Evolutionary conservation across 2,329 filamentous ascomycete genomes (phyloP).

Genomic region (Aureobasidium uvarum): DNA sequence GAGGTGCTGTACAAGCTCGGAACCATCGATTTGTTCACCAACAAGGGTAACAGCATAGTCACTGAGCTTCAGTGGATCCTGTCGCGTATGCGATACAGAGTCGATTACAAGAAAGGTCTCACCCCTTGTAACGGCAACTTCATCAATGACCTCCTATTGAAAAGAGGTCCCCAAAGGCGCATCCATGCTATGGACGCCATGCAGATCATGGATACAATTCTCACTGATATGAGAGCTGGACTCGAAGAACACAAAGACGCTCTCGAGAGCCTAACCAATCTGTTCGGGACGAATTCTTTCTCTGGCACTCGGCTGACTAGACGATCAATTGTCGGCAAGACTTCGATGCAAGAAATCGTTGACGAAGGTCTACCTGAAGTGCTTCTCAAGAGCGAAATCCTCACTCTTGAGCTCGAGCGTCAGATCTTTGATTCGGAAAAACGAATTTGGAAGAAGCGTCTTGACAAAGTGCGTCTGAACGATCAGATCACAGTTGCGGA

Average conservation of each 20-base stretch:
- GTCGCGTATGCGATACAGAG: constrained; percentile 17
- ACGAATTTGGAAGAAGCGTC: constrained; percentile 58
- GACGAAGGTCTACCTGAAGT: constrained; percentile 26
- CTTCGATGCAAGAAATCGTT: constrained; percentile 46
- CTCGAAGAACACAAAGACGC: not conserved
- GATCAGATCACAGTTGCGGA: constrained; percentile 53
- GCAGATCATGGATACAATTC: not conserved
- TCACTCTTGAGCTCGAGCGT: constrained; percentile 55
- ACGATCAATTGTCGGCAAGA: constrained; percentile 27
- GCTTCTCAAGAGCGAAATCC: constrained; percentile 26
- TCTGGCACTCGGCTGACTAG: not conserved
- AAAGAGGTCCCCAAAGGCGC: constrained; percentile 42
- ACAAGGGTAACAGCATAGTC: not conserved
- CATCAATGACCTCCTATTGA: not conserved
- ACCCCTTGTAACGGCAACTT: not conserved
- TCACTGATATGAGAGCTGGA: not conserved
- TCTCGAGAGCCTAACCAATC: not conserved
- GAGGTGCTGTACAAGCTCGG: constrained; percentile 52
- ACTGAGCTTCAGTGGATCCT: constrained; percentile 8
- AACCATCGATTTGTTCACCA: not conserved
- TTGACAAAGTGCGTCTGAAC: constrained; percentile 56
- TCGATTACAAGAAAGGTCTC: no score
- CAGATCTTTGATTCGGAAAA: constrained; percentile 55
- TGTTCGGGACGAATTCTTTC: constrained; percentile 6
- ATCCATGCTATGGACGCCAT: constrained; percentile 50